These are phyloP conservation scores for Sphaerosporella brunnea DNA, from an alignment of 495 filamentous ascomycete species.

Conservation along the genomic window DNA sequence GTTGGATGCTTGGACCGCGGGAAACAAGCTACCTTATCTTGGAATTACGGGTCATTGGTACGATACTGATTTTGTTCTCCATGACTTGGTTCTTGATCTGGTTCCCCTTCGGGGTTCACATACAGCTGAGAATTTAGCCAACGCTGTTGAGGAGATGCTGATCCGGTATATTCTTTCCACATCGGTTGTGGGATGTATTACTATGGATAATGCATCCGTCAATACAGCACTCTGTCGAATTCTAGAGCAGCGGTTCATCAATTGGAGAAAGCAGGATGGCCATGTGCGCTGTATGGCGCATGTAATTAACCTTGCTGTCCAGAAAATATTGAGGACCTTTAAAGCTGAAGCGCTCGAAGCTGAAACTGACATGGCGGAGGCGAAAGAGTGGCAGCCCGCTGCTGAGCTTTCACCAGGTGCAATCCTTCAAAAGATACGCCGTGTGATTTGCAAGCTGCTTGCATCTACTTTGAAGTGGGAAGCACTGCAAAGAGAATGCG, in stretches of 20 bases:
- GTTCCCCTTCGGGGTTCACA: conserved; percentile 3
- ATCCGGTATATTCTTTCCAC: not conserved
- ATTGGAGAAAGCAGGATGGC: conserved; percentile 3
- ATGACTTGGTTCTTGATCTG: conserved; percentile 5
- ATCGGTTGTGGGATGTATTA: conserved; percentile 8
- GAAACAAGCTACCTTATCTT: conserved; percentile 7
- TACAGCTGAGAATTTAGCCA: conserved; percentile 7
- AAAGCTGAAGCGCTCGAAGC: not conserved
- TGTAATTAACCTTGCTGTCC: conserved; percentile 7
- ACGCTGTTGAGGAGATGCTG: not conserved
- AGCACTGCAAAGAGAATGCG: not conserved
- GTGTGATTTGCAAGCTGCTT: conserved; percentile 5
- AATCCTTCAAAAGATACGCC: conserved; percentile 2
- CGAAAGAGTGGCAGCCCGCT: not conserved
- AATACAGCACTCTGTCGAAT: conserved; percentile 1
- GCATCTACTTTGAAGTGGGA: conserved; percentile 2
- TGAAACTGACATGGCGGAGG: not conserved
- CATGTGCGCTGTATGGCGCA: conserved; percentile 9
- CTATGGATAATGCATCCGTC: conserved; percentile 5
- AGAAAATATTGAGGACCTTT: conserved; percentile 1
- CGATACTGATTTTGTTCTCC: not conserved
- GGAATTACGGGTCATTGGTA: conserved; percentile 9
- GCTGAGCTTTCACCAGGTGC: not conserved
- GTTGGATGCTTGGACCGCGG: conserved; percentile 6
- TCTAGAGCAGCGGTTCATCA: not conserved